These are phyloP conservation scores for Cyberlindnera lachancei DNA, from an alignment of 805 yeast species.

Conservation along the genomic window DNA sequence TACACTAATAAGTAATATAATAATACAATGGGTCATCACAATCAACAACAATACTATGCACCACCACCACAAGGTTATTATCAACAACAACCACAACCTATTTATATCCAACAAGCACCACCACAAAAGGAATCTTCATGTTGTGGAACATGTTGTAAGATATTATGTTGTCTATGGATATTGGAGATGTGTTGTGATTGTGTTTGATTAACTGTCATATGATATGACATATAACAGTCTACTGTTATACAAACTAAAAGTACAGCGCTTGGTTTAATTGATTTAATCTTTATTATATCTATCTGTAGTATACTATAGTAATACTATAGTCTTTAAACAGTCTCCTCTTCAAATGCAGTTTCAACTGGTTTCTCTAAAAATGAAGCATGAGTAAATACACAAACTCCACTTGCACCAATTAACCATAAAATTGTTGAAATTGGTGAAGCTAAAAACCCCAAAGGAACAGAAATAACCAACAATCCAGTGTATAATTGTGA, in stretches of 20 bases:
- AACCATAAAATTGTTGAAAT: slow-evolving; percentile 88
- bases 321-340: slow-evolving; percentile 4
- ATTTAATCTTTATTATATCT: no score
- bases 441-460: slow-evolving; percentile 85
- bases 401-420: slow-evolving; percentile 72
- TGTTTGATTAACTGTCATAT: no score
- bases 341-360: slow-evolving; percentile 82
- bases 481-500: slow-evolving; percentile 82
- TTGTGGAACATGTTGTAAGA: slow-evolving; percentile 17
- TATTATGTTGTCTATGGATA: slow-evolving; percentile 17
- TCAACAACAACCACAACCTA: slow-evolving; percentile 22
- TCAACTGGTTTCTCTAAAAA: slow-evolving; percentile 94
- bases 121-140: slow-evolving; percentile 6
- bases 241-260: neutral
- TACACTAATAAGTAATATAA: no score
- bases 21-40: no score
- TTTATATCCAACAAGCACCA: slow-evolving; percentile 20
- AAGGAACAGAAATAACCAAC: slow-evolving; percentile 66
- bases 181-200: slow-evolving; percentile 15
- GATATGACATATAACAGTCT: no score
- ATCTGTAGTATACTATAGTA: neutral
- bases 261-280: neutral
- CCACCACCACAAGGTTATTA: slow-evolving; percentile 22
- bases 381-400: slow-evolving; percentile 81
- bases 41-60: slow-evolving; percentile 11